Conservation (phyloP, 371 early-diverging fungal species). For the Chytridiales sp. region DNA sequence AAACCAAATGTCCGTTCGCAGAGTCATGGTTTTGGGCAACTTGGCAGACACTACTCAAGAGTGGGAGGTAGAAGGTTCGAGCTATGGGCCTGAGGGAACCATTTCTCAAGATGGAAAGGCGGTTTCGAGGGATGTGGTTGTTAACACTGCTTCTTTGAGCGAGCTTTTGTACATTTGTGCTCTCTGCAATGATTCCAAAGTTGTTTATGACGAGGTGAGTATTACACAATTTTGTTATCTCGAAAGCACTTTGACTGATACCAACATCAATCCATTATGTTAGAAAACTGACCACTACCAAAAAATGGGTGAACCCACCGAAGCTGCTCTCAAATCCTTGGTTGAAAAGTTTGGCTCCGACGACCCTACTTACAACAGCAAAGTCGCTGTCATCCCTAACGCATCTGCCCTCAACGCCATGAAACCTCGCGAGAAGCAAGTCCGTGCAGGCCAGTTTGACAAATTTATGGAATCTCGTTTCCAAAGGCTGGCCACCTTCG, state of each 20-base stretch:
- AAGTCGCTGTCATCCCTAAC: constrained; percentile 30
- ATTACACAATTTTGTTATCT: neutral
- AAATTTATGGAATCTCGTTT: constrained; percentile 56
- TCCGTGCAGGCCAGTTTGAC: constrained; percentile 32
- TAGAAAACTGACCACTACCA: constrained; percentile 54
- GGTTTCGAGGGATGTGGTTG: constrained; percentile 45
- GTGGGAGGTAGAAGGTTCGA: constrained; percentile 72
- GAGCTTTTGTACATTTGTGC: constrained; percentile 80
- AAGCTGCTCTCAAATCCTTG: constrained; percentile 92
- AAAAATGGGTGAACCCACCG: constrained; percentile 96
- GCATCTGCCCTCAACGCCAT: constrained; percentile 25
- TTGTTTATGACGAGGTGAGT: constrained; percentile 69
- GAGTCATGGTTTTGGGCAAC: constrained; percentile 32
- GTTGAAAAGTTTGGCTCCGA: constrained; percentile 90
- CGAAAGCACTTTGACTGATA: neutral
- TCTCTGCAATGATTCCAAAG: constrained; percentile 89
- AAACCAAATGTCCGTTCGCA: constrained; percentile 91
- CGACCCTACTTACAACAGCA: constrained; percentile 61
- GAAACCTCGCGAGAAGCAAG: constrained; percentile 18
- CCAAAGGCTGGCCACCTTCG: constrained; percentile 71
- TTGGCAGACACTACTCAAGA: constrained; percentile 49
- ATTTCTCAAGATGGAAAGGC: constrained; percentile 55
- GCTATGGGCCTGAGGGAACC: constrained; percentile 81
- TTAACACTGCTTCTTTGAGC: constrained; percentile 55
- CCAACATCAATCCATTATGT: neutral